Base-by-base conservation (phyloP, 371 early-diverging fungal species). In the Actinomortierella ambigua region DNA sequence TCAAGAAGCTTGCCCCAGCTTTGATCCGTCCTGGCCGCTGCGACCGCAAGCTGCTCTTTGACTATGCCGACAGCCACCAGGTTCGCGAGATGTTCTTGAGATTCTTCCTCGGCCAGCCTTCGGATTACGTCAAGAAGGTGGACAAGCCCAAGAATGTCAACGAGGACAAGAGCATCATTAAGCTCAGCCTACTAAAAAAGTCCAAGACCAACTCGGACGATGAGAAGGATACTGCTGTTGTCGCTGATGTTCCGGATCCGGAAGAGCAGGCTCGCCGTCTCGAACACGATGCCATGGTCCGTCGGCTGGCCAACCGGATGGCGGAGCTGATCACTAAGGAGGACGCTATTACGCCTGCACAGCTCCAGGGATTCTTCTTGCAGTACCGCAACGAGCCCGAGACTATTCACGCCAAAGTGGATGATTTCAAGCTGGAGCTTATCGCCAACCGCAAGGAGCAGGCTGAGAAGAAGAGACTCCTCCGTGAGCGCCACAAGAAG, bases 11-110 rank as follows among this genome's bases (percentile, higher is more conserved):
- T 27, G 99, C 99, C 68, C 88, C 94, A 15, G 99, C 99, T 5
- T 79, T 99, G 55, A 92, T 98, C 53, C 86, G 99, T 26, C 98
- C 99, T 7, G 99, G 99, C 0, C 90, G 99, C 40, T 95, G 99
- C 26, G 99, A 99, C 65, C 81, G 94, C 24, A 86, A 94, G 59
- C 86, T 90, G 17, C 85, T 86, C 48, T 85, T 99, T 65, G 98
- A 92, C 56, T 85, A 92, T 59, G 95, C 92, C 0, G 88, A 90
- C 0, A 75, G 69, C 22, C 61, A 75, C 40, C 95, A 97, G 79
- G 89, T 93, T 20, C 68, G 81, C 34, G 84, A 84, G 34, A 65
- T 82, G 61, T 82, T 73, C 57, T 75, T 57, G 67, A 80, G 59
- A 76, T 83, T 75, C 75, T 81, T 50, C n/a, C 75, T 68, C 39